phyloP scores from a whole-genome alignment of 331 rosid species.

The Arachis monticola region DNA sequence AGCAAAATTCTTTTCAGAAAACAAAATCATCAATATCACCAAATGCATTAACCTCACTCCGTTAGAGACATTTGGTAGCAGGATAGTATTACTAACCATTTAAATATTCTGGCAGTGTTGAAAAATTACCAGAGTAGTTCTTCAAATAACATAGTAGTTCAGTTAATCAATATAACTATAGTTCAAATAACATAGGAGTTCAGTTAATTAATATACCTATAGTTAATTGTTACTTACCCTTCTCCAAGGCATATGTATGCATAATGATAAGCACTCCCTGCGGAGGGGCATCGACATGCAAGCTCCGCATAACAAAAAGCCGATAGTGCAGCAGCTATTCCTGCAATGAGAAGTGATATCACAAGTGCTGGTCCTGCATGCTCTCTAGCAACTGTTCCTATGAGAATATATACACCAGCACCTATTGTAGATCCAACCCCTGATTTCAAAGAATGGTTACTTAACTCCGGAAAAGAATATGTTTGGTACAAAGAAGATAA shows the following conservation, averaged over 20 bases:
- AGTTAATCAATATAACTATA: background rate
- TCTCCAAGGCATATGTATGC: slow-evolving; percentile 94
- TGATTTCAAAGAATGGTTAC: slow-evolving; percentile 41
- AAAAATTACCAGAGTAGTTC: slow-evolving; percentile 11
- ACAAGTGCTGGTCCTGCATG: slow-evolving; percentile 92
- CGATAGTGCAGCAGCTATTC: slow-evolving; percentile 92
- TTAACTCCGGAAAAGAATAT: background rate
- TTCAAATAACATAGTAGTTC: slow-evolving; percentile 4
- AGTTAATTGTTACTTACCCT: slow-evolving; percentile 56
- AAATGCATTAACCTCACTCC: background rate
- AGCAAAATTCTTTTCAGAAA: slow-evolving; percentile 3
- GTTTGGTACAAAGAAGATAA: background rate
- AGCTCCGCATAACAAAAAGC: slow-evolving; percentile 98
- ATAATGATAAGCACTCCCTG: slow-evolving; percentile 98
- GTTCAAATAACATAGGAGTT: slow-evolving; percentile 17
- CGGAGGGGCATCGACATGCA: slow-evolving; percentile 97
- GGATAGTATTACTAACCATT: background rate
- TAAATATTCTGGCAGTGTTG: slow-evolving; percentile 10
- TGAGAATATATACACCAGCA: slow-evolving; percentile 97
- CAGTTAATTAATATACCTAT: too few relatives aligned
- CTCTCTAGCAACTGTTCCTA: slow-evolving; percentile 97
- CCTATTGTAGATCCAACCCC: slow-evolving; percentile 98
- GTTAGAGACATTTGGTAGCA: slow-evolving; percentile 17
- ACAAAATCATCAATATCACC: background rate
- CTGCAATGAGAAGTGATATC: slow-evolving; percentile 78